phyloP scores from a whole-genome alignment of 148 eudicot genomes.

The Vaccinium vitisidaea region DNA sequence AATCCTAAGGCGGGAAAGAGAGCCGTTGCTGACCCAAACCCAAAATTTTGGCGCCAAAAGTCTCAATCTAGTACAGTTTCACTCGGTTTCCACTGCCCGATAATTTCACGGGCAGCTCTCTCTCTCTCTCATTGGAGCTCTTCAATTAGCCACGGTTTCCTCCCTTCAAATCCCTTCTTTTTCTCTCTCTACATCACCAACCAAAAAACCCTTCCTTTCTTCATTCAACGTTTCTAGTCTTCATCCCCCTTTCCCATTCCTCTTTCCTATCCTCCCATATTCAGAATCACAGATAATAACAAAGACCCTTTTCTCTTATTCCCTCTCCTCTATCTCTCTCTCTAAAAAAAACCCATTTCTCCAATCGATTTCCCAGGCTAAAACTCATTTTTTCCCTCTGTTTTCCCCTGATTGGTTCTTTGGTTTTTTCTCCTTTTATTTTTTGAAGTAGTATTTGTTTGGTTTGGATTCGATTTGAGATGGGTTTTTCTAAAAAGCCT shows the following conservation, averaged over 20 bases:
- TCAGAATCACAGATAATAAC: background rate
- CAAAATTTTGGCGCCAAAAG: slow-evolving; percentile 56
- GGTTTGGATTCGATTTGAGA: slow-evolving; percentile 12
- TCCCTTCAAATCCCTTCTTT: background rate
- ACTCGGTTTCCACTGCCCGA: slow-evolving; percentile 40
- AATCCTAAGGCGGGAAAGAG: slow-evolving; percentile 42
- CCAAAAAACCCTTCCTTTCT: background rate
- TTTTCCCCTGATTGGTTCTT: background rate
- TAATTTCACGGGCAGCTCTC: slow-evolving; percentile 35
- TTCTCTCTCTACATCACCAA: slow-evolving; percentile 19
- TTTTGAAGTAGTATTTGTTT: background rate
- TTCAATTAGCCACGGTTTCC: background rate
- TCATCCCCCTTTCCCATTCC: background rate
- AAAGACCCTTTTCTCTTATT: slow-evolving; percentile 27
- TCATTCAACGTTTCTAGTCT: slow-evolving; percentile 21
- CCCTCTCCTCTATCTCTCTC: slow-evolving; percentile 1
- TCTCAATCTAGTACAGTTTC: background rate
- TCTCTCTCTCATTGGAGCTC: background rate
- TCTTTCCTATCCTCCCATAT: background rate
- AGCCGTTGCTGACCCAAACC: slow-evolving; percentile 49
- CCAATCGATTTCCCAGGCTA: background rate
- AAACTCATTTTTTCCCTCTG: background rate
- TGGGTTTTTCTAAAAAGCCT: slow-evolving; percentile 54
- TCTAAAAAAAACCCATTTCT: background rate
- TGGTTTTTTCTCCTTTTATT: background rate